Evolutionary conservation across 495 filamentous ascomycete species (phyloP).

Genomic region (Lophium mytilinum): DNA sequence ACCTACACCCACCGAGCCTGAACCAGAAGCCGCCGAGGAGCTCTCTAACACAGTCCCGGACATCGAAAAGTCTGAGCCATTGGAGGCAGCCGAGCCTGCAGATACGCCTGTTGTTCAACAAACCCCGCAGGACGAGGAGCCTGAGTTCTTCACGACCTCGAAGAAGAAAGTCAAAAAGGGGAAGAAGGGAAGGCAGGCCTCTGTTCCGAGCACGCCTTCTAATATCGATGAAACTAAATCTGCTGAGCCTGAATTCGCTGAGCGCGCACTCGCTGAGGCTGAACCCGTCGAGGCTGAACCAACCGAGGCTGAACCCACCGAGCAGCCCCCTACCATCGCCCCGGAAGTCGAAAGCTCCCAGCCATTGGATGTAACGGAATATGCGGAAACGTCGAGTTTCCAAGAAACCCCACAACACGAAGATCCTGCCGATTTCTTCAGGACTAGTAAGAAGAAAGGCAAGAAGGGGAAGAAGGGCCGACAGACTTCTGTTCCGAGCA

Average conservation of each 20-base stretch:
- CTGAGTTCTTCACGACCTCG: constrained; percentile 5
- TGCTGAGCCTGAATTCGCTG: too few relatives aligned
- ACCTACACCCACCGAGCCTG: background rate
- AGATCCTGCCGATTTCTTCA: background rate
- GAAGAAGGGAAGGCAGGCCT: constrained; percentile 16
- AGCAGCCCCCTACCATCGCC: background rate
- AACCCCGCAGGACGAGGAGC: background rate
- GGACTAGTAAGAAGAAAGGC: constrained; percentile 1
- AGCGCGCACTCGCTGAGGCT: background rate
- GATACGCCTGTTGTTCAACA: background rate
- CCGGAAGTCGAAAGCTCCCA: too few relatives aligned
- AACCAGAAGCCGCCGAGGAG: background rate
- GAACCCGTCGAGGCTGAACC: background rate
- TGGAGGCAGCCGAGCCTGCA: background rate
- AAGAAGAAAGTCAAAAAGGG: constrained; percentile 25
- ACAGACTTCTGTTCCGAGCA: background rate
- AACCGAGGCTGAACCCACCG: background rate
- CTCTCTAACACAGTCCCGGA: background rate
- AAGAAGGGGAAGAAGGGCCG: constrained; percentile 24
- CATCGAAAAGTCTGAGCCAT: too few relatives aligned
- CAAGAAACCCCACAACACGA: background rate
- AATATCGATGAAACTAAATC: background rate
- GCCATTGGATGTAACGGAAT: background rate
- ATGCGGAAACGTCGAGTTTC: background rate
- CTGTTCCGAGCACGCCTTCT: background rate